phyloP scores from a whole-genome alignment of 1,139 yeast species.

The Saccharomyces pastorianus region DNA sequence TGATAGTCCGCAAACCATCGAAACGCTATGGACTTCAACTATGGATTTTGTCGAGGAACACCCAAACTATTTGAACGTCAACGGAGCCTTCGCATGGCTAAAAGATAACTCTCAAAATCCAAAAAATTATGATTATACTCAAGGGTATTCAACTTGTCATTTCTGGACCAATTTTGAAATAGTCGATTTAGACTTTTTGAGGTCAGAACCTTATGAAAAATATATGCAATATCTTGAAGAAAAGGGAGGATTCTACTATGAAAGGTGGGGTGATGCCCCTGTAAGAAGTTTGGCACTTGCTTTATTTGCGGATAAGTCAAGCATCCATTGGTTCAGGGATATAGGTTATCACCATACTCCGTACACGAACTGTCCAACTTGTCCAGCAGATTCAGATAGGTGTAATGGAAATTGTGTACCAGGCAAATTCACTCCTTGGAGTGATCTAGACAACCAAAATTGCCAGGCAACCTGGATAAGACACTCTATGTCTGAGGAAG shows the following conservation, averaged over 20 bases:
- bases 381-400: slow-evolving; percentile 28
- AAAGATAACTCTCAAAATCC: slow-evolving; percentile 49
- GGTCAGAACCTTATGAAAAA: slow-evolving; percentile 59
- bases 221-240: slow-evolving; percentile 62
- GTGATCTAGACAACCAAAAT: slow-evolving; percentile 50
- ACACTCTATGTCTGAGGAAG: slow-evolving; percentile 41
- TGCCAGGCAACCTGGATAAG: slow-evolving; percentile 71
- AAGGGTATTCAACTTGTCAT: slow-evolving; percentile 74
- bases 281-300: slow-evolving; percentile 77
- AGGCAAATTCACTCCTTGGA: slow-evolving; percentile 41
- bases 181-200: slow-evolving; percentile 69
- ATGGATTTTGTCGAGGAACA: slow-evolving; percentile 43
- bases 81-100: slow-evolving; percentile 69
- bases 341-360: slow-evolving; percentile 85
- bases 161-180: slow-evolving; percentile 95
- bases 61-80: slow-evolving; percentile 54
- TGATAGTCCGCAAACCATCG: slow-evolving; percentile 73
- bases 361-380: slow-evolving; percentile 72
- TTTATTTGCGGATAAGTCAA: slow-evolving; percentile 55
- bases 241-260: slow-evolving; percentile 81
- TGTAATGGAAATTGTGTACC: slow-evolving; percentile 37
- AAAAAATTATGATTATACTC: slow-evolving; percentile 28
- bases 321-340: slow-evolving; percentile 84
- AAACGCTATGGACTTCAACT: slow-evolving; percentile 69
- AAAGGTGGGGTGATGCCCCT: slow-evolving; percentile 98